Evolutionary conservation across 2,329 filamentous ascomycete genomes (phyloP), one percentile per base, ranked within the genome.

Genomic region (Colletotrichum musae): DNA sequence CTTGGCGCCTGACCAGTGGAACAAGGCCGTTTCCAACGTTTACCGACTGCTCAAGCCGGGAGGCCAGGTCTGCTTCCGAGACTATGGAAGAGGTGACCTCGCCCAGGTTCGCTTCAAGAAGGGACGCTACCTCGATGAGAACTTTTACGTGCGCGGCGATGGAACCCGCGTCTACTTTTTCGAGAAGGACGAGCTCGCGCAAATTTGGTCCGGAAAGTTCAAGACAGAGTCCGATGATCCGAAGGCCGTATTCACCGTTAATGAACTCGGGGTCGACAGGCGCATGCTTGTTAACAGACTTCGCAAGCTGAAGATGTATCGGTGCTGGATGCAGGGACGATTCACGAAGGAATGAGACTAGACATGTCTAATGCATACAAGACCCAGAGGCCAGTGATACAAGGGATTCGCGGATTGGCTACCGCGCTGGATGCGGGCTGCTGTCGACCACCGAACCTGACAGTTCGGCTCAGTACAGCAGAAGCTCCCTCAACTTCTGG

Each of bases 101-200:
- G 95, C 96, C 18, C 96, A 99, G 84, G 96, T 99, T 70, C 89
- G 96, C 68, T 98, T 99, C 84, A 97, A 96, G 83, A 98, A 97
- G 83, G 94, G 94, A 13, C 88, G 96, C 48, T 98, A 95, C 77
- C 87, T 99, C 77, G 93, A 94, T 64, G 96, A 98, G 81, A 99
- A 98, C 77, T 99, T 99, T 76, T 99, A 99, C 79, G 93, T 98
- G 52, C 87, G 96, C 41, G 96, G 96, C 2, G 96, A 99, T 79
- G 96, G 96, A 2, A 99, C 96, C 4, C 88, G 96, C 6, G 96
- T 99, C 0, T 99, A 98, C 81, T 99, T 99, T 81, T 99, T 99
- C 77, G 95, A 98, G 66, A 87, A 91, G 79, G 91, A 95, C 41
- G 92, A 99, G 82, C 84, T 99, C 62, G 86, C 88, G 61, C 80